Evolutionary conservation across 2,329 filamentous ascomycete genomes (phyloP).

Genomic region (Fusarium compactum): DNA sequence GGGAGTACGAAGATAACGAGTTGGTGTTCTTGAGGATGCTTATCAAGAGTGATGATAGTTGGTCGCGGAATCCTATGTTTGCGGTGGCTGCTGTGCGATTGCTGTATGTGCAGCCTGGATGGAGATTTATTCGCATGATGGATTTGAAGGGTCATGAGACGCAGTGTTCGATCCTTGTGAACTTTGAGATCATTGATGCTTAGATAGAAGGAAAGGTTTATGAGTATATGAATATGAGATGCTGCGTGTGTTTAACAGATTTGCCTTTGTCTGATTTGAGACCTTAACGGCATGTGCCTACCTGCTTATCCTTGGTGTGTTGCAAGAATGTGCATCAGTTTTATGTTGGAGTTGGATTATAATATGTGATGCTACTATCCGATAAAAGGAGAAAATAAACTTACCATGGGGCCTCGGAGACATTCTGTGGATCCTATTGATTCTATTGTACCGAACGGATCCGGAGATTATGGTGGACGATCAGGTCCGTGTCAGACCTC

Average conservation of each 20-base stretch:
- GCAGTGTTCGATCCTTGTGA: slow-evolving; percentile 70
- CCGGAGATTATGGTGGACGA: slow-evolving; percentile 21
- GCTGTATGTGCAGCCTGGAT: slow-evolving; percentile 66
- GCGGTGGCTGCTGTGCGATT: slow-evolving; percentile 71
- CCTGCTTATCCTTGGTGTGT: no score
- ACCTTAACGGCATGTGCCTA: no score
- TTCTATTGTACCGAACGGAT: slow-evolving; percentile 2
- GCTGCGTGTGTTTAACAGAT: neutral
- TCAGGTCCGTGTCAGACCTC: neutral
- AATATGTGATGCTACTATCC: no score
- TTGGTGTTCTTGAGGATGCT: slow-evolving; percentile 73
- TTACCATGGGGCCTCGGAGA: neutral
- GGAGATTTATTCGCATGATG: slow-evolving; percentile 74
- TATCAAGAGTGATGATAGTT: slow-evolving; percentile 75
- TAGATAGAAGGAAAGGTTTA: slow-evolving; percentile 6
- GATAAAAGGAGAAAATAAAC: neutral
- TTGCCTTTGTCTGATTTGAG: neutral
- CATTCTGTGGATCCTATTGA: neutral
- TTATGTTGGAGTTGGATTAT: no score
- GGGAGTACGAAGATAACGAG: slow-evolving; percentile 77
- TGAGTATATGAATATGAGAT: slow-evolving; percentile 17
- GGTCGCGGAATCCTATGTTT: slow-evolving; percentile 71
- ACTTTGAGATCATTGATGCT: slow-evolving; percentile 66
- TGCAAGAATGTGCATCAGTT: no score
- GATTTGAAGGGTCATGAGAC: slow-evolving; percentile 75